A percentile compares a stretch with the other conserved stretches of the same genome.
Conservation (phyloP, 768 basidiomycete genomes). For the Fistulinella prunicolor region DNA sequence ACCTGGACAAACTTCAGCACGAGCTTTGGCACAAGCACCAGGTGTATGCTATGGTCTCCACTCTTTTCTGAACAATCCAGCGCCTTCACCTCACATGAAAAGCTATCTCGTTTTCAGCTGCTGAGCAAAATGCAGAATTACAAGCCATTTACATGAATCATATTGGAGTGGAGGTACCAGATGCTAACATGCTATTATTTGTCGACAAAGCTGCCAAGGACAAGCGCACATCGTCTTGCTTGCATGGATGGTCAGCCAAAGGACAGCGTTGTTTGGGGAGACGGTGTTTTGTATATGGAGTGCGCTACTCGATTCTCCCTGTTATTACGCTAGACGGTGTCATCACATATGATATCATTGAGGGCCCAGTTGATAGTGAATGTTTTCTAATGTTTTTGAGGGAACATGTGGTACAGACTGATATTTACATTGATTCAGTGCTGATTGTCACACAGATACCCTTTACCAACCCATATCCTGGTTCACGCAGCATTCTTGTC, state of each 20-base stretch:
- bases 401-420: slow-evolving; percentile 8
- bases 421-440: too few species aligned
- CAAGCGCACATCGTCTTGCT: not conserved
- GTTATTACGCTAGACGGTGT: slow-evolving; percentile 18
- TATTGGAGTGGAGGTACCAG: slow-evolving; percentile 7
- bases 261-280: slow-evolving; percentile 1
- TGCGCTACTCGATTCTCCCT: slow-evolving; percentile 12
- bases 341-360: slow-evolving; percentile 14
- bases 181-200: slow-evolving; percentile 23
- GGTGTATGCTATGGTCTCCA: not conserved
- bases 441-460: too few species aligned
- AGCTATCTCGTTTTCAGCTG: slow-evolving; percentile 1
- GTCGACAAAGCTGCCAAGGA: slow-evolving; percentile 19
- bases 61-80: not conserved
- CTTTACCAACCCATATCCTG: not conserved
- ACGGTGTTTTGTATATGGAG: slow-evolving; percentile 12
- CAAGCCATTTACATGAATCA: slow-evolving; percentile 8
- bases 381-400: slow-evolving; percentile 9
- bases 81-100: slow-evolving; percentile 7
- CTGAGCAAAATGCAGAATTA: slow-evolving; percentile 8
- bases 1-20: slow-evolving; percentile 1
- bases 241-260: not conserved
- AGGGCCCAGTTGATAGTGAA: slow-evolving; percentile 11
- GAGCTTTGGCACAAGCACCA: not conserved
- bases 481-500: slow-evolving; percentile 10